Base-by-base conservation (phyloP, 108 stramenopile species). In the Cyclotella cryptica region DNA sequence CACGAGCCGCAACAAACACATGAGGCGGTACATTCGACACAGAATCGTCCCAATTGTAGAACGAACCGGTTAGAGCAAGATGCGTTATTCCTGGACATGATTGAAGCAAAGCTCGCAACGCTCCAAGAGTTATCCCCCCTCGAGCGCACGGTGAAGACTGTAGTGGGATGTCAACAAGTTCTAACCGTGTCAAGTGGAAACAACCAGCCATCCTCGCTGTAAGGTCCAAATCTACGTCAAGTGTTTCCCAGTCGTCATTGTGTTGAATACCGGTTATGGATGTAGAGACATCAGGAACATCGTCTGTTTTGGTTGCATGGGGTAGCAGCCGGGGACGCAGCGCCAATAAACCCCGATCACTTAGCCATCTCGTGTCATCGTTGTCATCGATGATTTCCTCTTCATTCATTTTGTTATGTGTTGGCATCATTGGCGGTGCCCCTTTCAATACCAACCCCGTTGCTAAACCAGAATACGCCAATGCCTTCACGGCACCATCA, bases 31-130 rank as follows among this genome's bases (percentile, higher is more conserved):
- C 0, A 27, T 18, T 59, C 26, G 57, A 59, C 10, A 1, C 66
- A 4, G 28, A 24, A 51, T 81, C 66, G 8, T 57, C 72, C 66
- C 72, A 80, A 49, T 80, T 81, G 47, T 24, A 42, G 39, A 81
- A 81, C 39, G 68, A 81, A 4, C 80, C 80, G 27, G 61, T 63
- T 0, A 81, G 80, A 29, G 73, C 67, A 30, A 81, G 61, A 55
- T 81, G 80, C 5, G 80, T 81, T 1, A 81, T 74, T 10, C 69
- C 69, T 39, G 80, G 73, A 63, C 80, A 81, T 0, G 80, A 74
- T 41, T 62, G 57, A 0, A 81, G 68, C 4, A 81, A 67, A 18
- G 45, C 39, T 15, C 73, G 41, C 12, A 81, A 42, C 35, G 80
- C 80, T 14, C 43, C 35, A 39, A 81, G 41, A 30, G 80, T 60